phyloP scores from a whole-genome alignment of 306 rosid species.

The Pyrus betulifolia region DNA sequence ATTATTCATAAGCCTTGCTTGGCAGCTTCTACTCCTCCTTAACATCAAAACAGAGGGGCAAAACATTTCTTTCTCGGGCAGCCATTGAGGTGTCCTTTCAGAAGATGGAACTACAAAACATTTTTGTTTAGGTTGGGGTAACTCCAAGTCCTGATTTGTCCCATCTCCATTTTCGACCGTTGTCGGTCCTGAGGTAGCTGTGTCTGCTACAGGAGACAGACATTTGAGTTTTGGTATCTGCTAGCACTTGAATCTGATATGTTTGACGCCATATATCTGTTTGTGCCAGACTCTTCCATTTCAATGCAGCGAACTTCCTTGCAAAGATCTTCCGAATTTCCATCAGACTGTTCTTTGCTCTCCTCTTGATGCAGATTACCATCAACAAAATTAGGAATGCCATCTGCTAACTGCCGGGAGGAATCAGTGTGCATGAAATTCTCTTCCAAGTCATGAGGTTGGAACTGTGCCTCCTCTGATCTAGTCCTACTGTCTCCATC shows the following conservation, averaged over 20 bases:
- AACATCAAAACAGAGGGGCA: too few relatives aligned
- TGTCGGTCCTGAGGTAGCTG: constrained; percentile 23
- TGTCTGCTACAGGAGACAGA: constrained; percentile 40
- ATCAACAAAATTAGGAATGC: constrained; percentile 22
- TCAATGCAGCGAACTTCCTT: constrained; percentile 81
- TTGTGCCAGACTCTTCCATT: constrained; percentile 36
- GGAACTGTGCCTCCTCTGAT: constrained; percentile 54
- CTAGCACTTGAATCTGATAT: constrained; percentile 34
- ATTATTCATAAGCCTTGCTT: too few relatives aligned
- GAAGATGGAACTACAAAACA: too few relatives aligned
- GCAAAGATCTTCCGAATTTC: constrained; percentile 47
- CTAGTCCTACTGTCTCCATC: constrained; percentile 51
- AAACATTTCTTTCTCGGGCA: too few relatives aligned
- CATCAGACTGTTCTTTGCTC: constrained; percentile 45
- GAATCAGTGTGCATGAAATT: constrained; percentile 31
- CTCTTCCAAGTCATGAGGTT: constrained; percentile 55
- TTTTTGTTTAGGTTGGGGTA: too few relatives aligned
- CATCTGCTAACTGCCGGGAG: constrained; percentile 33
- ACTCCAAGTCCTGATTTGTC: too few relatives aligned
- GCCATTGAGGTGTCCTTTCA: too few relatives aligned
- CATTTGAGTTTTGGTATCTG: constrained; percentile 33
- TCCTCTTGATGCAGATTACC: constrained; percentile 32
- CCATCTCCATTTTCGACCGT: too few relatives aligned
- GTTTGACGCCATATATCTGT: constrained; percentile 30
- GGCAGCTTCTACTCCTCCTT: too few relatives aligned